phyloP scores from a whole-genome alignment of 352 stramenopile species.

The Globisporangium spinosum region DNA sequence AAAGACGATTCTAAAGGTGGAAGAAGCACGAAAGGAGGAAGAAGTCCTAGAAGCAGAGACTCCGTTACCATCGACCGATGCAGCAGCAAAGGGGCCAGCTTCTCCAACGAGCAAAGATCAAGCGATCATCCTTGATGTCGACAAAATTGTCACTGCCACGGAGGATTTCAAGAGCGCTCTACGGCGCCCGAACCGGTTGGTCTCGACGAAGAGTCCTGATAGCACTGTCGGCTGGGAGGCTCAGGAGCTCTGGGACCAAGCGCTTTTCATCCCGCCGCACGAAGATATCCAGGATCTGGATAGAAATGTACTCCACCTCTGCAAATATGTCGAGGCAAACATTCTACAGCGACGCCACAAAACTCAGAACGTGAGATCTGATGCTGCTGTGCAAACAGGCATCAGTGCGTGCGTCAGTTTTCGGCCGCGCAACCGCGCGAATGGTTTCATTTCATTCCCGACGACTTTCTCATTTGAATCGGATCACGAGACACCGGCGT shows the following conservation, averaged over 20 bases:
- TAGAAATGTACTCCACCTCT: conserved; percentile 32
- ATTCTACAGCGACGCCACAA: conserved; percentile 19
- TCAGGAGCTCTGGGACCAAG: conserved; percentile 53
- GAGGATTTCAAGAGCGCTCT: conserved; percentile 36
- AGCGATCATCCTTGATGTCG: conserved; percentile 29
- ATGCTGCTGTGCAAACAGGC: conserved; percentile 29
- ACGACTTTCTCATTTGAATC: conserved; percentile 12
- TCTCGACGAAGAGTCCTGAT: conserved; percentile 40
- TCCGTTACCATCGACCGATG: neutral
- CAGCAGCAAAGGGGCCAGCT: neutral
- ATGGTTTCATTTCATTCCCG: conserved; percentile 18
- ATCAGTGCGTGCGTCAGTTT: conserved; percentile 26
- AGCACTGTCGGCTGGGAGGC: conserved; percentile 44
- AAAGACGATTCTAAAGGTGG: conserved; percentile 1
- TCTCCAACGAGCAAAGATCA: conserved; percentile 5
- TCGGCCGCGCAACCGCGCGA: conserved; percentile 15
- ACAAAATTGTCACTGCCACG: conserved; percentile 22
- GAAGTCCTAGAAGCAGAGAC: conserved; percentile 4
- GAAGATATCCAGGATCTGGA: conserved; percentile 52
- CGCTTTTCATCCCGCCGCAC: conserved; percentile 49
- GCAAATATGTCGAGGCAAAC: conserved; percentile 29
- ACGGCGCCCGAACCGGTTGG: conserved; percentile 25
- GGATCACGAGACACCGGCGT: neutral
- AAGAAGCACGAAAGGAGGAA: conserved; percentile 10
- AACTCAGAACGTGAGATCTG: neutral